Evolutionary conservation across 306 rosid genomes (phyloP).

Genomic region (Dalbergia cultrata): DNA sequence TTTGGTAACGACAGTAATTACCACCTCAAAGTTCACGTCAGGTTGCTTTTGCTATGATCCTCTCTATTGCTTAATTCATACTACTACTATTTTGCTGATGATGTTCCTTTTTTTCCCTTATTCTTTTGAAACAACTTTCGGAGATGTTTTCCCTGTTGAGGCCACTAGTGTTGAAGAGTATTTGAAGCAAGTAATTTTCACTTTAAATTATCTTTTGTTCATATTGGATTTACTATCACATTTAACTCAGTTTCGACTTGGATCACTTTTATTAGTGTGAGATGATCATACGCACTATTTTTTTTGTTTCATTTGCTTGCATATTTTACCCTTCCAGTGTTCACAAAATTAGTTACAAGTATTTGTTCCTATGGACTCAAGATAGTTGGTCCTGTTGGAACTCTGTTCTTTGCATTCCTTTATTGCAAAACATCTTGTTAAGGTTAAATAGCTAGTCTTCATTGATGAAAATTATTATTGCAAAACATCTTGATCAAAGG

Average conservation of each 20-base stretch:
- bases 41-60: slow-evolving; percentile 6
- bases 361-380: slow-evolving; percentile 26
- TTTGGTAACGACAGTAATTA: slow-evolving; percentile 4
- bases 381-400: slow-evolving; percentile 10
- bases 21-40: slow-evolving; percentile 29
- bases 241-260: slow-evolving; percentile 8
- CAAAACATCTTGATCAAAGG: no score
- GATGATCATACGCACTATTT: not conserved
- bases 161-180: slow-evolving; percentile 97
- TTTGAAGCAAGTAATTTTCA: slow-evolving; percentile 87
- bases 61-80: not conserved
- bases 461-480: slow-evolving; percentile 23
- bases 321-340: slow-evolving; percentile 1
- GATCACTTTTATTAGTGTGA: slow-evolving; percentile 33
- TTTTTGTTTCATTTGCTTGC: not conserved
- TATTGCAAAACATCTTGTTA: slow-evolving; percentile 11
- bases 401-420: slow-evolving; percentile 19
- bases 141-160: slow-evolving; percentile 97
- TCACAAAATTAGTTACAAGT: slow-evolving; percentile 22
- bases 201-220: slow-evolving; percentile 18
- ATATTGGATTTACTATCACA: slow-evolving; percentile 5
- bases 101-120: slow-evolving; percentile 24
- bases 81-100: slow-evolving; percentile 44
- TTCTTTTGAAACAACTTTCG: slow-evolving; percentile 79
- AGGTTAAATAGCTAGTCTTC: not conserved